A percentile compares a stretch with the other conserved stretches of the same genome.
These are phyloP conservation scores for Chernovozyma sophiae-reginae DNA, from an alignment of 1,139 yeast genomes.

Conservation along the genomic window DNA sequence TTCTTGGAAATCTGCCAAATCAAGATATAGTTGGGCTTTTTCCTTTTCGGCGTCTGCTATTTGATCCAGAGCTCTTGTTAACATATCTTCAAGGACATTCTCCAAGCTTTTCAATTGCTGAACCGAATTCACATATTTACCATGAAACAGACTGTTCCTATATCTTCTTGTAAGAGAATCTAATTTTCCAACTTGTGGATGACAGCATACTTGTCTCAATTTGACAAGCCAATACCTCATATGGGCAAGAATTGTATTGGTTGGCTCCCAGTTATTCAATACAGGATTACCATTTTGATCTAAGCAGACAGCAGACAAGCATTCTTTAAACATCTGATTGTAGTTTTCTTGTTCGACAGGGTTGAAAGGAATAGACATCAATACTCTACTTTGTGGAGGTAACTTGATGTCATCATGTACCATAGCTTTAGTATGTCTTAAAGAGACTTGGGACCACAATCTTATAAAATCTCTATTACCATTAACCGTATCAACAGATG, in stretches of 20 bases:
- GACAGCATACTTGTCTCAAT: slow-evolving; percentile 78
- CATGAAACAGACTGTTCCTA: slow-evolving; percentile 10
- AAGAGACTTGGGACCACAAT: slow-evolving; percentile 48
- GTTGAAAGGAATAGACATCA: slow-evolving; percentile 70
- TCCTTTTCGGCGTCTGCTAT: slow-evolving; percentile 47
- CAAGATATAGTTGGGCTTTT: slow-evolving; percentile 39
- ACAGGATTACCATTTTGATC: slow-evolving; percentile 56
- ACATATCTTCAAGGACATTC: slow-evolving; percentile 63
- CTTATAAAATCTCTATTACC: slow-evolving; percentile 38
- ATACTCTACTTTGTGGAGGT: slow-evolving; percentile 71
- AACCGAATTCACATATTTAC: slow-evolving; percentile 16
- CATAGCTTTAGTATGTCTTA: slow-evolving; percentile 82
- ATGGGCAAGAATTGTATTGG: slow-evolving; percentile 31
- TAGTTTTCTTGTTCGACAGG: slow-evolving; percentile 83
- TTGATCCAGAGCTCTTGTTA: slow-evolving; percentile 47
- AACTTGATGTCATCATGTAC: slow-evolving; percentile 71
- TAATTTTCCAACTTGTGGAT: slow-evolving; percentile 62
- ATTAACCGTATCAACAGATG: slow-evolving; percentile 9
- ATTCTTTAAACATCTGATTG: slow-evolving; percentile 55
- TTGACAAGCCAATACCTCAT: slow-evolving; percentile 66
- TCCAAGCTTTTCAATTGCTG: slow-evolving; percentile 57
- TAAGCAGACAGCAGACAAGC: slow-evolving; percentile 59
- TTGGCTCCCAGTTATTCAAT: slow-evolving; percentile 48
- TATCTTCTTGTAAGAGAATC: slow-evolving; percentile 28
- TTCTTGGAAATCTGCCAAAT: slow-evolving; percentile 64